phyloP scores from a whole-genome alignment of 768 basidiomycete species.

The Dioszegia crocea region DNA sequence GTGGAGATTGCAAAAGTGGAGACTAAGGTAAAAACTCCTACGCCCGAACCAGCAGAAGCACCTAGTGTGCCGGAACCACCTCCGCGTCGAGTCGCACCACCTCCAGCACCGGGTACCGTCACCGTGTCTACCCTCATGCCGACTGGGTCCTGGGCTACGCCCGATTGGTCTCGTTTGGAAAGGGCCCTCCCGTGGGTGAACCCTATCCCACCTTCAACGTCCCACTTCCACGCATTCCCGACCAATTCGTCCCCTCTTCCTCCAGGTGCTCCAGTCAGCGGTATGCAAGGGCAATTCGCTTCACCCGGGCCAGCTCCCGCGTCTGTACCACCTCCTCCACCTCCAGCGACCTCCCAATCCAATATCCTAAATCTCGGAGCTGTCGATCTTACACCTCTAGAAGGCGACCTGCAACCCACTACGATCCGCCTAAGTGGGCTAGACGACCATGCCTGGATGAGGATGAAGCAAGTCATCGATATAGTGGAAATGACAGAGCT shows the following conservation, averaged over 20 bases:
- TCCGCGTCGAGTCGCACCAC: background rate
- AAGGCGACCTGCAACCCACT: conserved; percentile 23
- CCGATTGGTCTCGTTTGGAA: conserved; percentile 25
- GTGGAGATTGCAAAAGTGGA: background rate
- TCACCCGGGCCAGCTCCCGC: background rate
- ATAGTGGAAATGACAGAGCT: conserved; percentile 19
- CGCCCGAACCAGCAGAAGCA: conserved; percentile 7
- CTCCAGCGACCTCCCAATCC: background rate
- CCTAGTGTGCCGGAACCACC: conserved; percentile 10
- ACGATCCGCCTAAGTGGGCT: conserved; percentile 31
- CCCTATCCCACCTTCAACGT: background rate
- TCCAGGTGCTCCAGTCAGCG: too few species aligned
- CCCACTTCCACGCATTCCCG: background rate
- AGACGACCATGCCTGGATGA: conserved; percentile 27
- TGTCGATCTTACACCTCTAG: conserved; percentile 20
- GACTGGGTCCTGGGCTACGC: conserved; percentile 18
- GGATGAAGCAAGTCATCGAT: conserved; percentile 23
- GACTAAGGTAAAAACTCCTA: too few species aligned
- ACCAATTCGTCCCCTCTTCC: background rate
- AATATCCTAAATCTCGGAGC: conserved; percentile 25
- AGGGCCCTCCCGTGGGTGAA: conserved; percentile 33
- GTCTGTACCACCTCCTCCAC: background rate
- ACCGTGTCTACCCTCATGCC: conserved; percentile 29
- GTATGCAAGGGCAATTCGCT: too few species aligned
- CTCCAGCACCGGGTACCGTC: conserved; percentile 21